phyloP scores from a whole-genome alignment of 108 stramenopile species.

The Ochromonas danica region DNA sequence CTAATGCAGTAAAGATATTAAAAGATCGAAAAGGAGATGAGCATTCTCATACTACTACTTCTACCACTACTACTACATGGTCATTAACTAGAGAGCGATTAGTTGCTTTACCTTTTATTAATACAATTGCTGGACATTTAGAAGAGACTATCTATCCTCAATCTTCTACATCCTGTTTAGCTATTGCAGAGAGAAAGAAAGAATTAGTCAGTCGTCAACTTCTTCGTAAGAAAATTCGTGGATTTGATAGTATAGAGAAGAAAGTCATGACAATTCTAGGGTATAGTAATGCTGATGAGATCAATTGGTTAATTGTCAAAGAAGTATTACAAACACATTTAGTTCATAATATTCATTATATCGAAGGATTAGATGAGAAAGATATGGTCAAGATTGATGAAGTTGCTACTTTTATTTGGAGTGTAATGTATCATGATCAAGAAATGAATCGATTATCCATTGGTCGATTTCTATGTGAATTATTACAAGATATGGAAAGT shows the following conservation, averaged over 20 bases:
- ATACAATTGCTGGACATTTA: not conserved
- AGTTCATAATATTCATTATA: not conserved
- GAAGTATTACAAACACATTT: not conserved
- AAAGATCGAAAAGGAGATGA: not conserved
- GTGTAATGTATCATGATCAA: not conserved
- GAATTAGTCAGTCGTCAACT: not conserved
- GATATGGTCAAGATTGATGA: not conserved
- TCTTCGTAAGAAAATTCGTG: not conserved
- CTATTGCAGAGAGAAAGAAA: not conserved
- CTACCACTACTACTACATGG: too few species aligned
- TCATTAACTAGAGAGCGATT: too few species aligned
- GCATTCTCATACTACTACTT: too few species aligned
- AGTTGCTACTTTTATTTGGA: not conserved
- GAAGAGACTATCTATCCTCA: constrained; percentile 19
- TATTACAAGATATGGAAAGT: not conserved
- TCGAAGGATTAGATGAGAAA: not conserved
- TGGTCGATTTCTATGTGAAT: not conserved
- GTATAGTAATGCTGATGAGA: not conserved
- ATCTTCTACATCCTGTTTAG: not conserved
- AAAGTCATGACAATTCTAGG: not conserved
- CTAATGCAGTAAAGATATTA: not conserved
- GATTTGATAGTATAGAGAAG: not conserved
- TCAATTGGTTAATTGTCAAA: constrained; percentile 10
- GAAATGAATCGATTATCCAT: not conserved
- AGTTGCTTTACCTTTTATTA: not conserved